Percentiles rank a stretch among this genome's conserved stretches.
These are phyloP conservation scores for Sisymbrium irio DNA, from an alignment of 345 rosid species.

Conservation along the genomic window DNA sequence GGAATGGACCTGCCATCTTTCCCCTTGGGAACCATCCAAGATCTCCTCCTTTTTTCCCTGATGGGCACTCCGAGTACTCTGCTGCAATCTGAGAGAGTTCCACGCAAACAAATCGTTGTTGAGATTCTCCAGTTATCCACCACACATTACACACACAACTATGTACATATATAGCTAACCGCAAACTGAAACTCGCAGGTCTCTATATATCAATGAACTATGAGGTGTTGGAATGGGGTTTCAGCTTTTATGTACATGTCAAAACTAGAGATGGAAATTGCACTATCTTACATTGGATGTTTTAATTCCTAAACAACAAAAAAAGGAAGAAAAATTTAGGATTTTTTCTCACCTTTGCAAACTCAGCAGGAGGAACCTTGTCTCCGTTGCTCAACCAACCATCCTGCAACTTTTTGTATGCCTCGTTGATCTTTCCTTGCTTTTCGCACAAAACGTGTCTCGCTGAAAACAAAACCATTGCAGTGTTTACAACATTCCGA, in stretches of 20 bases:
- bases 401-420: slow-evolving; percentile 90
- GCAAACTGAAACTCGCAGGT: not conserved
- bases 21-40: slow-evolving; percentile 99
- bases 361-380: slow-evolving; percentile 97
- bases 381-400: slow-evolving; percentile 94
- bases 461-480: slow-evolving; percentile 43
- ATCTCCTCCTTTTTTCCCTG: slow-evolving; percentile 98
- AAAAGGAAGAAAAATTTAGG: not conserved
- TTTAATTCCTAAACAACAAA: not conserved
- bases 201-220: not conserved
- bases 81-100: slow-evolving; percentile 63
- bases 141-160: not conserved
- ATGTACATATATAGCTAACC: not conserved
- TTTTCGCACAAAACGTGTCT: slow-evolving; percentile 91
- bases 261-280: not conserved
- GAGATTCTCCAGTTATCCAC: not conserved
- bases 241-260: not conserved
- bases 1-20: slow-evolving; percentile 98
- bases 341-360: slow-evolving; percentile 66
- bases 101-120: not conserved
- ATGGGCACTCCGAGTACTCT: slow-evolving; percentile 93
- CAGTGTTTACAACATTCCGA: not conserved
- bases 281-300: not conserved
- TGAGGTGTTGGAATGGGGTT: slow-evolving; percentile 2
- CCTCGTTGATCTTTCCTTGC: slow-evolving; percentile 95